Evolutionary conservation across 179 eudicot genomes (phyloP).

Genomic region (Pouteria campechiana): DNA sequence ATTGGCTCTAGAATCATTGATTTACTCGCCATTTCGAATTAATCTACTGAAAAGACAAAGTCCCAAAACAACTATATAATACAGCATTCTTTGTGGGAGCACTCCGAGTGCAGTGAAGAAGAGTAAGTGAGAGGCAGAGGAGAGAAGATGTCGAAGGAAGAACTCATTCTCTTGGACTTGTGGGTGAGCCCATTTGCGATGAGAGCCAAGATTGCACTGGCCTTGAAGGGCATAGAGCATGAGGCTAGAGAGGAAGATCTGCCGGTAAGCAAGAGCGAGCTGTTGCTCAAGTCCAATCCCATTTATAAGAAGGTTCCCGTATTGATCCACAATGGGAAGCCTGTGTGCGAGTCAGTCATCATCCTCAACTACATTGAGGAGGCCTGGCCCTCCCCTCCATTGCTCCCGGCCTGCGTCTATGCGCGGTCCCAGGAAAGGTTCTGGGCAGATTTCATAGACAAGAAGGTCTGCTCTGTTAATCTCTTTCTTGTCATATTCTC

Average conservation of each 20-base stretch:
- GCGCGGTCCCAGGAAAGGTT: slow-evolving; percentile 19
- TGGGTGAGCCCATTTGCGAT: slow-evolving; percentile 17
- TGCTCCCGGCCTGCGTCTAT: slow-evolving; percentile 18
- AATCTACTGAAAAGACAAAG: too few species aligned
- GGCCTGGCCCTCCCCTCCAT: slow-evolving; percentile 9
- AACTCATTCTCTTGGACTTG: slow-evolving; percentile 11
- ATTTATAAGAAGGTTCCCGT: slow-evolving; percentile 21
- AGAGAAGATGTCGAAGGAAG: slow-evolving; percentile 7
- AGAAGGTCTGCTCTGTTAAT: slow-evolving; percentile 29
- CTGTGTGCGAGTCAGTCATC: slow-evolving; percentile 15
- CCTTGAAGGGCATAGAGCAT: slow-evolving; percentile 12
- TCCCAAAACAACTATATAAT: too few species aligned
- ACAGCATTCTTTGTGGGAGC: too few species aligned
- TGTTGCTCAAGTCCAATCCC: slow-evolving; percentile 19
- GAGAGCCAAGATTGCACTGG: slow-evolving; percentile 18
- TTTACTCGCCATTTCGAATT: too few species aligned
- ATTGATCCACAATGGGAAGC: slow-evolving; percentile 12
- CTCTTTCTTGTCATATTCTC: too few species aligned
- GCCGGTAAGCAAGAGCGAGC: slow-evolving; percentile 18
- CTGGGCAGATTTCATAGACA: slow-evolving; percentile 36
- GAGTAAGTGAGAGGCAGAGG: too few species aligned
- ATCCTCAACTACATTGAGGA: slow-evolving; percentile 23
- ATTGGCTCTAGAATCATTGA: too few species aligned
- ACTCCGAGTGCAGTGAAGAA: too few species aligned
- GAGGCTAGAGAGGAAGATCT: slow-evolving; percentile 12